Base-by-base conservation (phyloP, 441 rosid genomes). In the Corymbia calophylla region DNA sequence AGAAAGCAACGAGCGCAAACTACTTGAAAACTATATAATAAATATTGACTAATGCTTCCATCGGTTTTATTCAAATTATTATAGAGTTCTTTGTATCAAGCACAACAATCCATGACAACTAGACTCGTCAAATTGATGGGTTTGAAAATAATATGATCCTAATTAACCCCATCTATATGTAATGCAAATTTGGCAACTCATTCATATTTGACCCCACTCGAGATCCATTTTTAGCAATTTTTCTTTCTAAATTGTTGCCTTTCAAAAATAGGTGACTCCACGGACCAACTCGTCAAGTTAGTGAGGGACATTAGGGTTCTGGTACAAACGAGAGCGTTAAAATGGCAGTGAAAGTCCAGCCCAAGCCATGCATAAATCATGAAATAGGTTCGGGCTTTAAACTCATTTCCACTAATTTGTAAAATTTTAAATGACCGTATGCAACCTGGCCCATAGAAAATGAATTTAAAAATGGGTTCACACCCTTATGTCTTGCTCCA, bases 161-260 rank as follows among this genome's bases (percentile, higher is more conserved):
- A 62, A 51, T 51, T 51, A 15, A 51, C 53, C 53, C 16, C 39
- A 51, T 51, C 14, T 13, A 51, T 5, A 51, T 51, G 1, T 5
- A 62, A 14, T 62, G 8, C 0, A 62, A 62, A 62, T 62, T 62
- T 62, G 17, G 31, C 8, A 1, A 29, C 9, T n/a, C n/a, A n/a
- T n/a, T n/a, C 68, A 62, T 29, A 6, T 14, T 16, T 9, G 0
- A 62, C 68, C 14, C 0, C 32, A n/a, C 18, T 29, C 0, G 0
- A 2, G n/a, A 15, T 62, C 32, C n/a, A 62, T 29, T 6, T 62
- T 62, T 62, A 27, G 8, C 8, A 62, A 29, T 29, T 3, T 13
- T 29, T 62, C 29, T 2, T 62, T 62, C 0, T 29, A 29, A 29
- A 29, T 13, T 62, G 68, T 62, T 29, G 9, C 3, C 53, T 13